Conservation (phyloP, 345 rosid genomes). For the Linum trigynum region DNA sequence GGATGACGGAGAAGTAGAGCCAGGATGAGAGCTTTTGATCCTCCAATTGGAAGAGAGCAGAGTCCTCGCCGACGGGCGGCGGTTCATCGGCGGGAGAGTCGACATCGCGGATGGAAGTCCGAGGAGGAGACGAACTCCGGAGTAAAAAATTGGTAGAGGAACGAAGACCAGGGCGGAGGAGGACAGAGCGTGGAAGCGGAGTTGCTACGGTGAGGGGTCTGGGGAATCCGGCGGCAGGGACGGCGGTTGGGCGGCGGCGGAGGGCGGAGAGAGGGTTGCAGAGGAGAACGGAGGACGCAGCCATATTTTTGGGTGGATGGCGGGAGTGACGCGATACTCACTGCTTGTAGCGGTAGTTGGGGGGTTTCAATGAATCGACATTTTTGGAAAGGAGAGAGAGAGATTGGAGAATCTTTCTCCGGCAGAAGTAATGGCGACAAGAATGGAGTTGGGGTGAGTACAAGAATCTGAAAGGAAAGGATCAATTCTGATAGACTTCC, state of each 20-base stretch:
- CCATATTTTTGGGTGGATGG: slow-evolving; percentile 22
- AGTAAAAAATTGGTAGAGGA: slow-evolving; percentile 3
- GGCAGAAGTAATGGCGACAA: too few species aligned
- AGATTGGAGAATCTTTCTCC: too few species aligned
- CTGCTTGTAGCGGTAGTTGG: too few species aligned
- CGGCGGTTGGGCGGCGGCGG: slow-evolving; percentile 2
- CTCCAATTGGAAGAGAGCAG: slow-evolving; percentile 60
- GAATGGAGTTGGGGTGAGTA: too few species aligned
- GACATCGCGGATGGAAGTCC: slow-evolving; percentile 30
- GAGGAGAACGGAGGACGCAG: slow-evolving; percentile 31
- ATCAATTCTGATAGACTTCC: too few species aligned
- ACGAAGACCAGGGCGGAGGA: slow-evolving; percentile 6
- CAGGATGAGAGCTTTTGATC: slow-evolving; percentile 67
- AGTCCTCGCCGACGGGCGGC: slow-evolving; percentile 58
- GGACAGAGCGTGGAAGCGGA: neutral
- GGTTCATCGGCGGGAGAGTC: slow-evolving; percentile 21
- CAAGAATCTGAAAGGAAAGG: too few species aligned
- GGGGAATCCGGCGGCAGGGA: neutral
- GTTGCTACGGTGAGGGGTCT: neutral
- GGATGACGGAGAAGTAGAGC: slow-evolving; percentile 49
- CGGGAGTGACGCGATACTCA: too few species aligned
- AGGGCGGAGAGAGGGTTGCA: slow-evolving; percentile 28
- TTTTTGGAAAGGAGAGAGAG: too few species aligned
- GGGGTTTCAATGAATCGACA: too few species aligned
- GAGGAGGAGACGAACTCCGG: neutral